Evolutionary conservation across 108 stramenopile genomes (phyloP).

Genomic region (Cyclotella distinguenda): DNA sequence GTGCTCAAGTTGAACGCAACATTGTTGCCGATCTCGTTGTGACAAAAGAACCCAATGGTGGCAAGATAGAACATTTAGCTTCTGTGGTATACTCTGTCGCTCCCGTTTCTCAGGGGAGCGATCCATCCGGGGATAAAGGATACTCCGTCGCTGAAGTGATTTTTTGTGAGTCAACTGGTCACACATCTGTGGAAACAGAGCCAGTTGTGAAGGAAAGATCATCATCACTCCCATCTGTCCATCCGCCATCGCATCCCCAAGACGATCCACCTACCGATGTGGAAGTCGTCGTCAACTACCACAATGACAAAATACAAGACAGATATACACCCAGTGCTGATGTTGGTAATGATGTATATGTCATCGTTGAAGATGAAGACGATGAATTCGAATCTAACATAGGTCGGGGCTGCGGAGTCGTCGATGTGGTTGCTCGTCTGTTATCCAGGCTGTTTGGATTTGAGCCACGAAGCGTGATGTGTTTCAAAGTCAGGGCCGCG

Average conservation of each 20-base stretch:
- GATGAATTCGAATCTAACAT: slow-evolving; percentile 13
- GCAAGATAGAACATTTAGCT: too few relatives aligned
- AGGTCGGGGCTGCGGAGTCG: neutral
- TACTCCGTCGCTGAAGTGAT: neutral
- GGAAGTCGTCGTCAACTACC: slow-evolving; percentile 16
- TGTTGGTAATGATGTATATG: neutral
- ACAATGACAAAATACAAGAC: neutral
- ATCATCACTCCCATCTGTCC: neutral
- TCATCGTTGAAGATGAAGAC: slow-evolving; percentile 35
- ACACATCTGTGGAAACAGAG: too few relatives aligned
- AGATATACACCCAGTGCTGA: neutral
- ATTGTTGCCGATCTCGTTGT: neutral
- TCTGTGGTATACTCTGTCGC: neutral
- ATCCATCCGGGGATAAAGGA: neutral
- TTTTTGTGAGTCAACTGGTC: too few relatives aligned
- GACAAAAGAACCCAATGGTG: neutral
- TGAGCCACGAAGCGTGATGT: too few relatives aligned
- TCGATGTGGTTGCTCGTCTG: neutral
- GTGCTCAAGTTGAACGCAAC: neutral
- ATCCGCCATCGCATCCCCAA: slow-evolving; percentile 8
- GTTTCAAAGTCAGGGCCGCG: neutral
- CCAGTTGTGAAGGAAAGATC: too few relatives aligned
- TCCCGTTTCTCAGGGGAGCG: neutral
- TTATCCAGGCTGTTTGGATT: too few relatives aligned
- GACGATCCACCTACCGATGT: neutral